Evolutionary conservation across 2,329 filamentous ascomycete genomes (phyloP).

Genomic region (Cytospora leucostoma): DNA sequence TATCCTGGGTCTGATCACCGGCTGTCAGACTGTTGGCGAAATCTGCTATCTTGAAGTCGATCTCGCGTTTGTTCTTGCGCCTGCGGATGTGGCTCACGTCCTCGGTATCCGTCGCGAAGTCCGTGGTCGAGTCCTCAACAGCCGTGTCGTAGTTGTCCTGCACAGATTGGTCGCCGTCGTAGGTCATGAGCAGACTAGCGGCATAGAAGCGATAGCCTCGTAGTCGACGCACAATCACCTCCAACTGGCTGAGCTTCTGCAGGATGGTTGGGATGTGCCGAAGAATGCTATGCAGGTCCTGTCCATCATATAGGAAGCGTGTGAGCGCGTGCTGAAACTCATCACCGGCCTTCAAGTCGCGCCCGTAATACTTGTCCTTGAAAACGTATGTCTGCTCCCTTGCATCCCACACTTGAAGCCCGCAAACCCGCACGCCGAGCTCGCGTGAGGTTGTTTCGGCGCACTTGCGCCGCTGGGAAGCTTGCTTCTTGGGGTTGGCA

Average conservation of each 20-base stretch:
- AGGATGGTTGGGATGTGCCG: conserved; percentile 87
- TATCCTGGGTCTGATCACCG: conserved; percentile 66
- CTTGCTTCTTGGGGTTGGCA: conserved; percentile 86
- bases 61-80: conserved; percentile 58
- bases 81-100: conserved; percentile 44
- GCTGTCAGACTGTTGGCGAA: conserved; percentile 97
- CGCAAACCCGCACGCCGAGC: conserved; percentile 90
- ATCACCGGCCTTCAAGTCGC: conserved; percentile 79
- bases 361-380: conserved; percentile 96
- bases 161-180: conserved; percentile 75
- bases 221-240: conserved; percentile 77
- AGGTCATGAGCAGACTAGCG: conserved; percentile 91
- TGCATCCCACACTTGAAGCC: conserved; percentile 93
- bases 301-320: conserved; percentile 87
- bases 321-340: conserved; percentile 89
- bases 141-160: conserved; percentile 52
- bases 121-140: conserved; percentile 59
- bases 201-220: conserved; percentile 93
- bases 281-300: conserved; percentile 75
- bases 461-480: conserved; percentile 91
- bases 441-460: conserved; percentile 87
- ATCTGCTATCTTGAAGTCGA: conserved; percentile 96
- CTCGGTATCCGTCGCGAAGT: conserved; percentile 60
- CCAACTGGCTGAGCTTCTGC: conserved; percentile 78
- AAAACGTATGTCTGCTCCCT: conserved; percentile 85